A percentile compares a stretch with the other conserved stretches of the same genome.
These are phyloP conservation scores for Boletus sensibilis DNA, from an alignment of 768 basidiomycete species.

Conservation along the genomic window DNA sequence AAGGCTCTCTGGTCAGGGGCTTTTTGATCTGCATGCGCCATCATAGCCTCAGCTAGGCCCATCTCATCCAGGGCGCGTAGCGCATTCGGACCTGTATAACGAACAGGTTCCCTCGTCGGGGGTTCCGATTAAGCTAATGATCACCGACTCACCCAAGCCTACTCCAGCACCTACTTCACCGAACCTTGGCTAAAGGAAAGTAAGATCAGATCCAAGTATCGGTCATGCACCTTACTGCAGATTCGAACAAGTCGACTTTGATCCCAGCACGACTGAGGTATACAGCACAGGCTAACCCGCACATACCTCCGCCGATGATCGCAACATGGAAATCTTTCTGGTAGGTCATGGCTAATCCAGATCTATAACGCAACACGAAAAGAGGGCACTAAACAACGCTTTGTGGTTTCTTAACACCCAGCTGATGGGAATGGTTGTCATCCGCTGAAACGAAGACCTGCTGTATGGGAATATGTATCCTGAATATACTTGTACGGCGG, in stretches of 20 bases:
- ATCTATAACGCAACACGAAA: not conserved
- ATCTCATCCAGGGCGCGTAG: slow-evolving; percentile 44
- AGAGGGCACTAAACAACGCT: not conserved
- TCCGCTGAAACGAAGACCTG: not conserved
- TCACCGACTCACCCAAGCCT: slow-evolving; percentile 39
- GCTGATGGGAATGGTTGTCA: not conserved
- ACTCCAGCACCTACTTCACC: slow-evolving; percentile 58
- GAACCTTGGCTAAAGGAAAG: slow-evolving; percentile 39
- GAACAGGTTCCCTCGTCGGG: not conserved
- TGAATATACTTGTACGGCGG: not conserved
- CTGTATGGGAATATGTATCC: not conserved
- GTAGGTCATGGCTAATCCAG: not conserved
- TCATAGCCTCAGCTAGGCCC: slow-evolving; percentile 43
- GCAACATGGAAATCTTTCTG: slow-evolving; percentile 48
- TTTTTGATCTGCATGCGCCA: slow-evolving; percentile 37
- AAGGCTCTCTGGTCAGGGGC: slow-evolving; percentile 35
- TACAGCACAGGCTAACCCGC: slow-evolving; percentile 49
- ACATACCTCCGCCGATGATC: slow-evolving; percentile 57
- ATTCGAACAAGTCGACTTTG: slow-evolving; percentile 50
- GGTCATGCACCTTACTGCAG: slow-evolving; percentile 36
- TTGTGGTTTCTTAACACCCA: not conserved
- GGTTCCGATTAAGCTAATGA: not conserved
- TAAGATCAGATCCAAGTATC: not conserved
- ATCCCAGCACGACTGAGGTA: slow-evolving; percentile 44
- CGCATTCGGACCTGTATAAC: slow-evolving; percentile 46